Base-by-base conservation (phyloP, 2,329 filamentous ascomycete genomes). In the Teratosphaeriaceae sp. region DNA sequence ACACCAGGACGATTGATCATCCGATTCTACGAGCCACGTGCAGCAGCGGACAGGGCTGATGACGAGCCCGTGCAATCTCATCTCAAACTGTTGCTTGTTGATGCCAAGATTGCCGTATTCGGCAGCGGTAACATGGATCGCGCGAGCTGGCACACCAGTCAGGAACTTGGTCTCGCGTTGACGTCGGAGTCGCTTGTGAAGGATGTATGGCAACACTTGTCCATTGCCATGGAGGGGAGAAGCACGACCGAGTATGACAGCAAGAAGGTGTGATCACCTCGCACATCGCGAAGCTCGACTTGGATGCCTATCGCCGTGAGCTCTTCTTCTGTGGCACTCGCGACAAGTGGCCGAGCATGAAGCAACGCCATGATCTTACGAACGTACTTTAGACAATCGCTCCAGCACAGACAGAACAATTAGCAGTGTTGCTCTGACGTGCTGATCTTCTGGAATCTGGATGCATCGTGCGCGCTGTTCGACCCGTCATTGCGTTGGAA, bases 71-170 rank as follows among this genome's bases (percentile, higher is more conserved):
- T 84, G 2, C 80, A 87, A 41, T 82, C 80, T 3, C 87, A 94
- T 64, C 69, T 90, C 44, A 94, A 94, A 63, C 73, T 88, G 58
- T 83, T 79, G 1, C 72, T 88, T 42, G 75, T 90, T 2, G 87
- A 94, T 59, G 71, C 71, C 1, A 70, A 79, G 47, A 78, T 80
- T 16, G 70, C 82, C 1, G 71, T 92, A 1, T 66, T 92, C 2
- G 87, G 87, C 0, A 89, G 84, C 15, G 86, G 85, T 1, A 94
- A 94, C 59, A 79, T 89, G 73, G 87, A 94, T 64, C 76, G 86
- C 1, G 85, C 87, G 6, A 89, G 84, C 59, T 92, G 85, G 84
- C 89, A 79, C 64, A 92, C 87, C 4, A 89, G 84, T 61, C 87
- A 92, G 64, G 87, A 94, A 65, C 67, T 92, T 18, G 86, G 86